Evolutionary conservation across 1,139 yeast species (phyloP), one percentile per base, ranked within the genome.

Genomic region (Nakaseomyces glabratus): DNA sequence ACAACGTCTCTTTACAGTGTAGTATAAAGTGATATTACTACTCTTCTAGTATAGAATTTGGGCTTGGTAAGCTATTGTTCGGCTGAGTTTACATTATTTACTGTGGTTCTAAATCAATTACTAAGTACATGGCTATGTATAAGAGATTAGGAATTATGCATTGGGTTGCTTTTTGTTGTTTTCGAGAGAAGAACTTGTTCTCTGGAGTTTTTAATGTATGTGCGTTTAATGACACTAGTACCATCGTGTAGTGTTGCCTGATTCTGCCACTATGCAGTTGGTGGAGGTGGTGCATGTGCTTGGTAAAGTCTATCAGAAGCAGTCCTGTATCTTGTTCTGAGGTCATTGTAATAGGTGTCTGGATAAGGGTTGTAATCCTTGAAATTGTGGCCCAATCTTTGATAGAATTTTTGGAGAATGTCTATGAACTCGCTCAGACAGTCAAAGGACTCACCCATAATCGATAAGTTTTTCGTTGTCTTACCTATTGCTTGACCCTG

Each of bases 381-480:
- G 21, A 35, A 34, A 22, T 39, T 37, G 29, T 41, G 38, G 6
- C 49, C 39, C 25, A 51, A 25, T 23, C 59, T 44, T 37, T 47
- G 51, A 34, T 42, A 55, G 34, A 49, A 51, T 15, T 46, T 42
- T 36, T 55, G 58, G 2, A 53, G 46, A n/a, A 52, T 42, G 8
- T 45, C 52, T 1, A 58, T 42, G 9, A 62, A 38, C 36, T 61
- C 67, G 1, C 55, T 47, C 1, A 61, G 41, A 42, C 66, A 61
- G 39, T 62, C 66, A 7, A 62, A 36, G 0, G 66, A 58, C 41
- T 62, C 66, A 3, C 62, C 60, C 49, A 63, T 55, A 24, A 63
- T 61, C 36, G 65, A 61, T 31, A 60, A 40, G 36, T 63, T 63
- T 39, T 58, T 60, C 13, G 54, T 55, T 6, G 51, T 46, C 28